phyloP scores from a whole-genome alignment of 2,329 filamentous ascomycete genomes.

The Beauveria varroae region DNA sequence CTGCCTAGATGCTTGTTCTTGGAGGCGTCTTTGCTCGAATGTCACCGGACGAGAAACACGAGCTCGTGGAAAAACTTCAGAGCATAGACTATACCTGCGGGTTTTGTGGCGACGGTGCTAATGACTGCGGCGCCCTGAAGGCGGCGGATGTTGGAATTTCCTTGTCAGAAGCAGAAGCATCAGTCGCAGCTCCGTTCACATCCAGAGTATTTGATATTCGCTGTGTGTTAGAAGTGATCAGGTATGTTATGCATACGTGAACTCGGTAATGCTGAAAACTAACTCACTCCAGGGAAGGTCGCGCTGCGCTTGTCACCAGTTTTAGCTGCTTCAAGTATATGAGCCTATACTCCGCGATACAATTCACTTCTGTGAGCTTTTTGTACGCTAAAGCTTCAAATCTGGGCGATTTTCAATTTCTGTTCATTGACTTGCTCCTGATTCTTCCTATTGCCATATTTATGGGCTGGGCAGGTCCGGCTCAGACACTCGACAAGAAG shows the following conservation, averaged over 20 bases:
- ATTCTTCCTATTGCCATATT: constrained; percentile 96
- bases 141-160: constrained; percentile 97
- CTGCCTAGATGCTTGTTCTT: constrained; percentile 68
- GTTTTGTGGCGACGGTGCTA: constrained; percentile 95
- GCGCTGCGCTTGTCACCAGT: constrained; percentile 92
- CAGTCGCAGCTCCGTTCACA: constrained; percentile 95
- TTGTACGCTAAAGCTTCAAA: constrained; percentile 91
- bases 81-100: constrained; percentile 92
- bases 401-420: constrained; percentile 93
- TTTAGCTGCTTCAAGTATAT: constrained; percentile 99
- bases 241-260: constrained; percentile 35
- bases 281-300: constrained; percentile 60
- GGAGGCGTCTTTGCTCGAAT: constrained; percentile 96
- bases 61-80: constrained; percentile 93
- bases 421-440: constrained; percentile 88
- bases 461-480: constrained; percentile 95
- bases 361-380: constrained; percentile 96
- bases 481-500: constrained; percentile 68
- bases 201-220: constrained; percentile 93
- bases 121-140: constrained; percentile 94
- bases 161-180: constrained; percentile 92
- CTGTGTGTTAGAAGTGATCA: constrained; percentile 87
- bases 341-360: constrained; percentile 98
- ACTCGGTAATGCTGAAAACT: constrained; percentile 11
- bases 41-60: constrained; percentile 98